Base-by-base conservation (phyloP, 176 grass and related monocot species). In the Cenchrus fungigraminus region DNA sequence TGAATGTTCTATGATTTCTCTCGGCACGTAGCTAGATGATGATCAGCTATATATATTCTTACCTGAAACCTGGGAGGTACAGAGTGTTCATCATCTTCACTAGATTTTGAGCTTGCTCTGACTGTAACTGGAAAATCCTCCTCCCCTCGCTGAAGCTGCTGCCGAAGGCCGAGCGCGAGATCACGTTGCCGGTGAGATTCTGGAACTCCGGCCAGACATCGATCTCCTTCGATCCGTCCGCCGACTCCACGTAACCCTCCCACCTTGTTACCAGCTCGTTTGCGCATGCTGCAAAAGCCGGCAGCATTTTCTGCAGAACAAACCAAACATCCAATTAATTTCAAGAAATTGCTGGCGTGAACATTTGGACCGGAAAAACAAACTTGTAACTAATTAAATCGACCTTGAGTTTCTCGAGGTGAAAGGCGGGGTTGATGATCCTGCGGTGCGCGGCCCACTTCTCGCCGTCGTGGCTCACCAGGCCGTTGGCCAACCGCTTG, bases 181-280 rank as follows among this genome's bases (percentile, higher is more conserved):
- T 92, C 31, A 79, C 87, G 47, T 97, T 85, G 10, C 85, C 91
- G 0, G 85, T 88, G 32, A 92, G 91, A 12, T 62, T 88, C 12
- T 86, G 89, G n/a, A 97, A 86, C 87, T 90, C 94, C 1, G 89
- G 85, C 83, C 87, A 92, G 22, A 94, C 79, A 90, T 97, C 89
- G 6, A 97, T 62, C 70, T 97, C 89, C 13, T 51, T 49, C 3
- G 40, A 79, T 52, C 76, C 85, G 28, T 51, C 37, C 0, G 37
- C 37, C 0, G 37, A 45, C 58, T 29, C 82, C 60, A 88, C 29
- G 3, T 50, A 81, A 13, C 57, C 45, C 20, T 56, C 65, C 94
- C 94, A 94, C 51, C 79, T 88, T 0, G 32, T 2, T 3, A 97
- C 61, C 45, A 94, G 6, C 17, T 97, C 89, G 8, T 37, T 25